phyloP scores from a whole-genome alignment of 345 rosid genomes.

The Syzygium oleosum region DNA sequence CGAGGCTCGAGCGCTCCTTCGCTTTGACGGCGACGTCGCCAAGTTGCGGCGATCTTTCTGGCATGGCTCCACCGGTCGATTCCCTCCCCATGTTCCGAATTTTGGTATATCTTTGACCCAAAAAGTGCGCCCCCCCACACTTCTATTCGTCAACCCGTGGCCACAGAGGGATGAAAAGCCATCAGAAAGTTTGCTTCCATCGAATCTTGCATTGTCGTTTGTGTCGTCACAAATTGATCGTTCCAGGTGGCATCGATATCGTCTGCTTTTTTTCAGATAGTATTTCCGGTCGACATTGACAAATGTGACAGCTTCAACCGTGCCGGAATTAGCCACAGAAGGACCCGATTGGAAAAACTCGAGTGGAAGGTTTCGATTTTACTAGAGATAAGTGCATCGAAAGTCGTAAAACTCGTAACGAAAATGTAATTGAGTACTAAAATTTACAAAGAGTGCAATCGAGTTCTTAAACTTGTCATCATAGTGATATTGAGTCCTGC shows the following conservation, averaged over 20 bases:
- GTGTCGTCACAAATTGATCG: not conserved
- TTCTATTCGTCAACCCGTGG: too few species aligned
- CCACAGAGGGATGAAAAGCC: not conserved
- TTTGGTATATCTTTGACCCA: not conserved
- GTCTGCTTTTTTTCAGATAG: too few species aligned
- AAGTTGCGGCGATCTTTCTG: not conserved
- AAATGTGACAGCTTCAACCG: not conserved
- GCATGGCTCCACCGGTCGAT: not conserved
- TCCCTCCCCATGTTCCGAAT: not conserved
- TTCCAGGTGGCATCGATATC: not conserved
- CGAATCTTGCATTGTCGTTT: not conserved
- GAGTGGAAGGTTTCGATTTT: slow-evolving; percentile 21
- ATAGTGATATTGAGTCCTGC: too few species aligned
- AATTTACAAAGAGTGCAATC: too few species aligned
- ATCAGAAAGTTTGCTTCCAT: not conserved
- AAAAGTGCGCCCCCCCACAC: too few species aligned
- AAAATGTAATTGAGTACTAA: too few species aligned
- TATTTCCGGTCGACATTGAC: not conserved
- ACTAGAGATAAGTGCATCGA: too few species aligned
- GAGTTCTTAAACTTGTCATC: too few species aligned
- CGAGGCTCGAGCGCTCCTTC: not conserved
- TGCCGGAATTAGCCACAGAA: not conserved
- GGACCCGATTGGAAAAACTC: slow-evolving; percentile 12
- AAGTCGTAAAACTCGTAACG: too few species aligned
- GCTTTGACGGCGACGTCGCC: not conserved